phyloP scores from a whole-genome alignment of 345 rosid genomes.

The Populus nigra region DNA sequence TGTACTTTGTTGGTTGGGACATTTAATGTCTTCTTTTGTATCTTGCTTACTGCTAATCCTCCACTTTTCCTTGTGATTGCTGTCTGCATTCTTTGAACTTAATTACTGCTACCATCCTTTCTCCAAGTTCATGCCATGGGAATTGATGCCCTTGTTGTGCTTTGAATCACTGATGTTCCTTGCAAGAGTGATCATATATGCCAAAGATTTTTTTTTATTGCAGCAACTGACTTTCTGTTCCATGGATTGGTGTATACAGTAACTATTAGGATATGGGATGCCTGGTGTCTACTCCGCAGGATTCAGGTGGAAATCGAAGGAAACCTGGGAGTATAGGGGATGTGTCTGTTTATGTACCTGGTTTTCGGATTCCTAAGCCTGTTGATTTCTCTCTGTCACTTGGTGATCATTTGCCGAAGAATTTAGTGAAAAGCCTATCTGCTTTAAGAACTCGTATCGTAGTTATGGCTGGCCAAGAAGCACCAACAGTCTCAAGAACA shows the following conservation, averaged over 20 bases:
- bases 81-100: constrained; percentile 25
- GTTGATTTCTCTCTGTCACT: constrained; percentile 75
- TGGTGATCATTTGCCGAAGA: constrained; percentile 67
- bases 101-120: background rate
- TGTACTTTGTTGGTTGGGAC: constrained; percentile 67
- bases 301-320: constrained; percentile 71
- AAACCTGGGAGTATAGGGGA: constrained; percentile 88
- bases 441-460: constrained; percentile 91
- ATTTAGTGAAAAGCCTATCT: constrained; percentile 69
- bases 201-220: background rate
- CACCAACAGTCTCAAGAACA: constrained; percentile 85
- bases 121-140: constrained; percentile 13
- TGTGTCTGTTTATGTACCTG: constrained; percentile 83
- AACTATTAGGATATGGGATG: constrained; percentile 72
- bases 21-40: constrained; percentile 40
- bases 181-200: constrained; percentile 2
- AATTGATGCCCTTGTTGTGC: constrained; percentile 14
- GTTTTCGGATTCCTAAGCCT: constrained; percentile 88
- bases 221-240: constrained; percentile 12
- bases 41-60: constrained; percentile 29
- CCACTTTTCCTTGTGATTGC: constrained; percentile 29
- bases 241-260: constrained; percentile 33
- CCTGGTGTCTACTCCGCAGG: constrained; percentile 80
- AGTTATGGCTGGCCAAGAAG: constrained; percentile 98
- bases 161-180: constrained; percentile 1